These are phyloP conservation scores for Metarhizium anisopliae DNA, from an alignment of 2,329 filamentous ascomycete genomes.

Conservation along the genomic window DNA sequence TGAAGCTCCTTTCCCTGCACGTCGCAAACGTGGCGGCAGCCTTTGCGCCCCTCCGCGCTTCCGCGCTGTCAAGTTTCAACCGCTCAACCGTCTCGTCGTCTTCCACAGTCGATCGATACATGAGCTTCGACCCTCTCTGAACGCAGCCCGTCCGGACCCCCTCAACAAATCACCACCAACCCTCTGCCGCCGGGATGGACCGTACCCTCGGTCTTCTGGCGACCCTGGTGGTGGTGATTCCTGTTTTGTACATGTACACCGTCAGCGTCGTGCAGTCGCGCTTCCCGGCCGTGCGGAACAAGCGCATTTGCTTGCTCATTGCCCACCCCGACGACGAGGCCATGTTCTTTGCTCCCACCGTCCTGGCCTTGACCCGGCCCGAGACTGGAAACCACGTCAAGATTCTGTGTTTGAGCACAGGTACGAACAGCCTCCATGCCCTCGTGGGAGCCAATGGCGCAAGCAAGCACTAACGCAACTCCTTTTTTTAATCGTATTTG, in stretches of 20 bases:
- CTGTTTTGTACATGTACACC: constrained; percentile 44
- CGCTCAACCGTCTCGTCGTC: neutral
- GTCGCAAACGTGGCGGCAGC: no score
- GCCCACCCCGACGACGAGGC: constrained; percentile 98
- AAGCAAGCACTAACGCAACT: neutral
- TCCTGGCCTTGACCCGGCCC: constrained; percentile 74
- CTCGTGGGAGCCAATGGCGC: neutral
- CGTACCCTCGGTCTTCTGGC: constrained; percentile 5
- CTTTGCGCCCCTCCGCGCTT: no score
- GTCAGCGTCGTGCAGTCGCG: constrained; percentile 35
- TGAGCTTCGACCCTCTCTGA: neutral
- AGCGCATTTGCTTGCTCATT: constrained; percentile 85
- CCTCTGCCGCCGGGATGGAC: constrained; percentile 3
- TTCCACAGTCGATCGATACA: neutral
- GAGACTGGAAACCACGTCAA: constrained; percentile 82
- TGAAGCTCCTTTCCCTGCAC: no score
- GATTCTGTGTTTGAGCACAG: constrained; percentile 85
- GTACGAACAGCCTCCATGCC: constrained; percentile 27
- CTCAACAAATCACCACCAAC: neutral
- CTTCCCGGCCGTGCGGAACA: constrained; percentile 64
- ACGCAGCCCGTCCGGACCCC: neutral
- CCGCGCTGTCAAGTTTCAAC: no score
- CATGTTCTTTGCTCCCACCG: constrained; percentile 95
- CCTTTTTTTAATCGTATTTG: constrained; percentile 6
- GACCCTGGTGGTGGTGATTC: constrained; percentile 23